Evolutionary conservation across 2,329 filamentous ascomycete species (phyloP).

Genomic region (Colletotrichum tofieldiae): DNA sequence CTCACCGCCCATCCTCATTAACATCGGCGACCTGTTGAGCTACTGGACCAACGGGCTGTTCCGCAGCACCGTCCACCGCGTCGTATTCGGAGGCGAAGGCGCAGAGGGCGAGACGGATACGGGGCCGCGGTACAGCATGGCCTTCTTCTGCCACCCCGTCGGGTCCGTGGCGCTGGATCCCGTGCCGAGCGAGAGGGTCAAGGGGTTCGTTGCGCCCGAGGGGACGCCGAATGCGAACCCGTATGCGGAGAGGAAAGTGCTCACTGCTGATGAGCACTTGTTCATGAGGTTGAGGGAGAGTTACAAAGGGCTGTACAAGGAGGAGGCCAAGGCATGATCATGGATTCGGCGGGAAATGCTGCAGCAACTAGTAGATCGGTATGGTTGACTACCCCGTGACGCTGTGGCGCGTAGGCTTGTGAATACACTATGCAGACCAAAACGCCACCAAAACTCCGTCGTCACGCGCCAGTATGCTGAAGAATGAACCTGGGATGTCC

Average conservation of each 20-base stretch:
- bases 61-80: constrained; percentile 89
- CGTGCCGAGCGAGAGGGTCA: constrained; percentile 74
- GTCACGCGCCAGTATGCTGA: background rate
- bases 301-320: constrained; percentile 70
- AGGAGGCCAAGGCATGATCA: constrained; percentile 48
- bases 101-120: constrained; percentile 61
- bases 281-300: constrained; percentile 73
- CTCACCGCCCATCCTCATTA: constrained; percentile 84
- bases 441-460: background rate
- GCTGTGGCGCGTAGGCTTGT: background rate
- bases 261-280: constrained; percentile 77
- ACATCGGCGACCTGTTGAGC: constrained; percentile 79
- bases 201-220: constrained; percentile 54
- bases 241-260: constrained; percentile 67
- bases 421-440: constrained; percentile 8
- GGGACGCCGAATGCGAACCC: constrained; percentile 58
- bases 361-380: background rate
- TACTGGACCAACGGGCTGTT: constrained; percentile 95
- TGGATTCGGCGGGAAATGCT: background rate
- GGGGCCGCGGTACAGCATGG: constrained; percentile 75
- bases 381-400: background rate
- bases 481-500: background rate
- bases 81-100: constrained; percentile 72
- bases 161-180: constrained; percentile 66
- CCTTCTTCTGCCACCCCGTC: constrained; percentile 78